phyloP scores from a whole-genome alignment of 2,329 filamentous ascomycete genomes.

The Metarhizium guizhouense region DNA sequence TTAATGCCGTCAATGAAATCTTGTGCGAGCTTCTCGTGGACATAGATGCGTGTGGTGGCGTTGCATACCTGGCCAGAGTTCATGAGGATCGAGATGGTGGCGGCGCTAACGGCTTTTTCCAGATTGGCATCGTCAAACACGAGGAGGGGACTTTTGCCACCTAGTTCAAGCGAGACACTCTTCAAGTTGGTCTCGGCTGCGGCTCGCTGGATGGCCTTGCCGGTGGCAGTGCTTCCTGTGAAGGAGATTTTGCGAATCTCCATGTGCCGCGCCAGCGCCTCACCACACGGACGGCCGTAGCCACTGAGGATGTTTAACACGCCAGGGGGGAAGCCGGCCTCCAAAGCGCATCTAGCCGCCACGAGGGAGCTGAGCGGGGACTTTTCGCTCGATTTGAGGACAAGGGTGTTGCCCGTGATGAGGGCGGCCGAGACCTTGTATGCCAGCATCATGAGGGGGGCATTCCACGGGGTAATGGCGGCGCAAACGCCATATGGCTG shows the following conservation, averaged over 20 bases:
- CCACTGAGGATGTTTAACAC: slow-evolving; percentile 69
- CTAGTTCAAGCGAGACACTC: slow-evolving; percentile 57
- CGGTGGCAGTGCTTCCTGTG: slow-evolving; percentile 65
- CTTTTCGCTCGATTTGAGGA: slow-evolving; percentile 46
- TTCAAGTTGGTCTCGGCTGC: slow-evolving; percentile 56
- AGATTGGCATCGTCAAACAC: slow-evolving; percentile 58
- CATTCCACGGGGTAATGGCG: slow-evolving; percentile 52
- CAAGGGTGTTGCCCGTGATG: slow-evolving; percentile 38
- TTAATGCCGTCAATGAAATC: slow-evolving; percentile 53
- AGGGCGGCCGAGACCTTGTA: slow-evolving; percentile 41
- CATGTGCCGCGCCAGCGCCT: slow-evolving; percentile 57
- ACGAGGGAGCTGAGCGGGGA: slow-evolving; percentile 31
- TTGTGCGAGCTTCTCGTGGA: slow-evolving; percentile 39
- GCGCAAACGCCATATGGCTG: slow-evolving; percentile 45
- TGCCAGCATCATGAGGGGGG: slow-evolving; percentile 34
- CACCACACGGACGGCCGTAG: slow-evolving; percentile 56
- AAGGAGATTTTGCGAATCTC: slow-evolving; percentile 68
- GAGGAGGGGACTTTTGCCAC: slow-evolving; percentile 58
- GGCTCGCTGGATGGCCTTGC: slow-evolving; percentile 63
- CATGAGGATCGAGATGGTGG: slow-evolving; percentile 34
- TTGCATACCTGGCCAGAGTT: slow-evolving; percentile 53
- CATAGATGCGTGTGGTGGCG: slow-evolving; percentile 49
- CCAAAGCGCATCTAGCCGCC: slow-evolving; percentile 47
- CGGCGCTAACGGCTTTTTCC: slow-evolving; percentile 50
- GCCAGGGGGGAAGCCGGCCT: slow-evolving; percentile 67